These are phyloP conservation scores for Neurospora intermedia DNA, from an alignment of 495 filamentous ascomycete species.

Conservation along the genomic window DNA sequence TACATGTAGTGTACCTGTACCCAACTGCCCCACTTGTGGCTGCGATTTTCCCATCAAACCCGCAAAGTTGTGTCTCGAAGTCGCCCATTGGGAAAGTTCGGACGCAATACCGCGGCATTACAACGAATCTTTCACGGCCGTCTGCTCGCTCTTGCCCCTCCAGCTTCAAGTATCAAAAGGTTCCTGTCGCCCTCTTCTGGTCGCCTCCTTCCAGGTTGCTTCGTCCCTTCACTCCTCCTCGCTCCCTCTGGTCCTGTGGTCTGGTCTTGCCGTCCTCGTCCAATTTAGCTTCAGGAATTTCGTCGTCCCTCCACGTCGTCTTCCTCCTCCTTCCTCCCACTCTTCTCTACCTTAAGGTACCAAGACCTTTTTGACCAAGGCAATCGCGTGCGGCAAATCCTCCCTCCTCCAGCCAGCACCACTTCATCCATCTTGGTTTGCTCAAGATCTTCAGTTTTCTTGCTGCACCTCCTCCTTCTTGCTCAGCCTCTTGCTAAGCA, in stretches of 20 bases:
- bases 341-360: neutral
- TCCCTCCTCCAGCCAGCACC: neutral
- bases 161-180: neutral
- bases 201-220: neutral
- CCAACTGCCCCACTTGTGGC: neutral
- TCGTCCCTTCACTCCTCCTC: neutral
- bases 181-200: neutral
- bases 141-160: neutral
- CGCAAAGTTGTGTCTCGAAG: neutral
- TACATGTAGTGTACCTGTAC: neutral
- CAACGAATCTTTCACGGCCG: neutral
- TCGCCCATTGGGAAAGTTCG: neutral
- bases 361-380: neutral
- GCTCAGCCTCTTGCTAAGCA: neutral
- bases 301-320: neutral
- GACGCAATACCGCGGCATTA: neutral
- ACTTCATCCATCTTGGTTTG: neutral
- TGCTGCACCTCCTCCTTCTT: conserved; percentile 12
- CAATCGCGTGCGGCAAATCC: neutral
- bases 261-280: neutral
- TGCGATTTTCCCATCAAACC: neutral
- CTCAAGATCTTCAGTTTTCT: neutral
- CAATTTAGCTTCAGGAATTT: neutral
- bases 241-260: neutral
- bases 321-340: neutral